These are phyloP conservation scores for Torulaspora globosa DNA, from an alignment of 1,139 yeast genomes.

Conservation along the genomic window DNA sequence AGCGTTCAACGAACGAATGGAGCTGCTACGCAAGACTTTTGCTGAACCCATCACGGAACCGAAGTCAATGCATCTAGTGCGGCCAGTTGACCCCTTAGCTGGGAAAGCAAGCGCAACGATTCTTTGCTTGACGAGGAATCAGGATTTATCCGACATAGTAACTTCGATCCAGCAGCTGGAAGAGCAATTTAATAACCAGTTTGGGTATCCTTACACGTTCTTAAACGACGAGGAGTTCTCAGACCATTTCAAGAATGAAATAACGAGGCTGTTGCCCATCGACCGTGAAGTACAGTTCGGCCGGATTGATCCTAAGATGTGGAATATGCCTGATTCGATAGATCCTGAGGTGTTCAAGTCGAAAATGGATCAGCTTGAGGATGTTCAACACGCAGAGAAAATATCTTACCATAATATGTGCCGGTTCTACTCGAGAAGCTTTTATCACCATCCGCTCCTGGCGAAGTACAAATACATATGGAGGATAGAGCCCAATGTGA, in stretches of 20 bases:
- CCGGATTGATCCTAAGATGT: conserved; percentile 47
- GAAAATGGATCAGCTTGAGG: conserved; percentile 48
- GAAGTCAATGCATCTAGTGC: conserved; percentile 40
- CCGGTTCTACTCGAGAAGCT: conserved; percentile 72
- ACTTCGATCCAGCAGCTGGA: conserved; percentile 58
- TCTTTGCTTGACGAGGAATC: conserved; percentile 63
- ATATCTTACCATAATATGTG: conserved; percentile 77
- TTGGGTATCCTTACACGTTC: conserved; percentile 76
- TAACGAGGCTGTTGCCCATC: conserved; percentile 40
- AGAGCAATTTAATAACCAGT: conserved; percentile 59
- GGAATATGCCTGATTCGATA: conserved; percentile 64
- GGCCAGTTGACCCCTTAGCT: conserved; percentile 24
- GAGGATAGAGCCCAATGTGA: conserved; percentile 85
- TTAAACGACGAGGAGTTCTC: conserved; percentile 67
- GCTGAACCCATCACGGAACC: conserved; percentile 44
- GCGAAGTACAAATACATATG: conserved; percentile 72
- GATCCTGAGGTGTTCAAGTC: conserved; percentile 41
- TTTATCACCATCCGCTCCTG: conserved; percentile 66
- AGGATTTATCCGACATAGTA: conserved; percentile 50
- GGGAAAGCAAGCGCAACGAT: conserved; percentile 65
- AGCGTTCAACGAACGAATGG: conserved; percentile 39
- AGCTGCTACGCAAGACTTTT: conserved; percentile 39
- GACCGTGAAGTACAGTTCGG: conserved; percentile 58
- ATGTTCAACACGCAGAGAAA: conserved; percentile 69
- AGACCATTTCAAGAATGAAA: conserved; percentile 47